A percentile compares a stretch with the other conserved stretches of the same genome.
Conservation (phyloP, 1,284 basidiomycete genomes). For the Trichosporon faecale region DNA sequence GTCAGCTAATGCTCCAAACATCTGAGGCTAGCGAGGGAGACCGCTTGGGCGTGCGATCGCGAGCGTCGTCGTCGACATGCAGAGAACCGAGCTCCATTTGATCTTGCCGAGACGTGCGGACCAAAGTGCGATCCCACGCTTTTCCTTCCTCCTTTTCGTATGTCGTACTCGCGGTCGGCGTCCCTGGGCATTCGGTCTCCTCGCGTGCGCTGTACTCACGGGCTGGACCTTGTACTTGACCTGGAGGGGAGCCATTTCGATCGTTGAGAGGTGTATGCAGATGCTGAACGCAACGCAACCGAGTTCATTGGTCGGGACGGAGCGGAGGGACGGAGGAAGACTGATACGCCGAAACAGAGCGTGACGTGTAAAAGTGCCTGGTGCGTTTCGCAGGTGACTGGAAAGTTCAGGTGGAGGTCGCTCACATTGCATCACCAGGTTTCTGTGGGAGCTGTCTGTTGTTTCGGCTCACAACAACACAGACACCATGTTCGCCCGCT, state of each 20-base stretch:
- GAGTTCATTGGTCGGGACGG: background rate
- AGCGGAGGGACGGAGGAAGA: conserved; percentile 10
- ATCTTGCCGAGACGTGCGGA: background rate
- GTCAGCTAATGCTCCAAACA: background rate
- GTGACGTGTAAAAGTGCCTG: background rate
- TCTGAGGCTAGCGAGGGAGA: background rate
- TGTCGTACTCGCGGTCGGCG: background rate
- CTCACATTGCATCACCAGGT: conserved; percentile 4
- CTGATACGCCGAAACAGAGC: background rate
- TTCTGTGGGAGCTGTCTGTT: background rate
- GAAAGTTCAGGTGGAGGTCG: conserved; percentile 13
- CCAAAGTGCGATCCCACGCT: background rate
- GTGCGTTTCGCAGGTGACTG: background rate
- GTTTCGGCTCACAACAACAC: background rate
- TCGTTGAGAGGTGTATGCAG: background rate
- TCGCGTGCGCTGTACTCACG: conserved; percentile 13
- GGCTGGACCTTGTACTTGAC: conserved; percentile 22
- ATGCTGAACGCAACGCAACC: background rate
- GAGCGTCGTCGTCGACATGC: background rate
- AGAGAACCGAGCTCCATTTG: background rate
- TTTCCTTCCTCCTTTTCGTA: background rate
- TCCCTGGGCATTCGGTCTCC: background rate
- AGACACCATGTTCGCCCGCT: background rate
- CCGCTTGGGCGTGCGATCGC: background rate
- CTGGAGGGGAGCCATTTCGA: conserved; percentile 19